Percentiles rank a stretch among this genome's conserved stretches.
phyloP scores from a whole-genome alignment of 345 rosid species.

The Citrus mangshanensis region DNA sequence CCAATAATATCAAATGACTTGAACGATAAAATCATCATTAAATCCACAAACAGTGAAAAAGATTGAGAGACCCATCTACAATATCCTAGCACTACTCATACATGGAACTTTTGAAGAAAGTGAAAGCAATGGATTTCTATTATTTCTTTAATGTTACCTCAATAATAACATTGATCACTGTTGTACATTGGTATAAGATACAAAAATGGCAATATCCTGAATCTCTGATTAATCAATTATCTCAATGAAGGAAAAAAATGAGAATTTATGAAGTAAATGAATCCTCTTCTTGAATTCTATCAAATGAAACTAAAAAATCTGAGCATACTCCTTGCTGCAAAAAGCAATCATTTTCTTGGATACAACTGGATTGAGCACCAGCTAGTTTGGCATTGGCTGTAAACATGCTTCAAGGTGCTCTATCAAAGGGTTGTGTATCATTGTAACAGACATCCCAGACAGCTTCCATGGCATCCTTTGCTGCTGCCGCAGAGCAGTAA shows the following conservation, averaged over 20 bases:
- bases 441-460: constrained; percentile 96
- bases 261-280: constrained; percentile 1
- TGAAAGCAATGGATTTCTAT: background rate
- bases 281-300: background rate
- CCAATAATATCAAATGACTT: no score
- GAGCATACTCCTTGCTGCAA: background rate
- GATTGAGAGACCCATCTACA: background rate
- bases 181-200: background rate
- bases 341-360: background rate
- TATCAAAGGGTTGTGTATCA: constrained; percentile 88
- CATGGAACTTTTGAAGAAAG: background rate
- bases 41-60: background rate
- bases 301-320: background rate
- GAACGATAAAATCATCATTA: background rate
- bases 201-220: background rate
- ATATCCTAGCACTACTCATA: background rate
- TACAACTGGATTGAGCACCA: background rate
- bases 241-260: background rate
- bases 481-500: constrained; percentile 73
- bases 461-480: constrained; percentile 86
- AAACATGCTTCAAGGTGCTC: constrained; percentile 67
- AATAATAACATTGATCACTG: background rate
- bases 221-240: background rate
- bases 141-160: background rate
- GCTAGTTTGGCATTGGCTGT: background rate